Base-by-base conservation (phyloP, 345 rosid species). In the Trapa bicornis region DNA sequence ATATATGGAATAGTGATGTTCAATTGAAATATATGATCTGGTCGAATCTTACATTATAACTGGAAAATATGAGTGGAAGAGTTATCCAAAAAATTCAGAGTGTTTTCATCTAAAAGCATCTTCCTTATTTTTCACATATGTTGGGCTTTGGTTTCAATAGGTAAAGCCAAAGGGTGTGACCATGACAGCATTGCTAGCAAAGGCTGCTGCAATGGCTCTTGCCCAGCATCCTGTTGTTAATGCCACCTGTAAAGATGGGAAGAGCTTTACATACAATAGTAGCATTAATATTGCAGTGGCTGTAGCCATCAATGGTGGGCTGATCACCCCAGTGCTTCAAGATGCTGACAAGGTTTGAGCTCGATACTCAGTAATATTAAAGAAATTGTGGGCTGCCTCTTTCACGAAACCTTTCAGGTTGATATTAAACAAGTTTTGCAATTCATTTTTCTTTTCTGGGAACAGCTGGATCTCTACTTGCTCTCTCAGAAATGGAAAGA, bases 401-500 rank as follows among this genome's bases (percentile, higher is more conserved):
- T 6, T 61, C 22, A 35, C 68, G 65, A 66, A 42, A 2, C 15
- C 56, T 47, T 67, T 11, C 60, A 22, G n/a, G 22, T 8, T 41
- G 43, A 41, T 37, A 39, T 5, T 32, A 37, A 52, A 29, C 38
- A 72, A 48, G 43, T 43, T n/a, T 63, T 42, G 37, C 35, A 47
- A 29, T 32, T 15, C 47, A 47, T 37, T 60, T 5, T 38, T 67
- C 38, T 66, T 64, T 66, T 41, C 1, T 36, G n/a, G 66, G 62
- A 15, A 37, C 77, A 90, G 99, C 71, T 90, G 96, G 99, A 94
- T 76, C 82, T 90, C 38, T 94, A 88, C 73, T 78, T 88, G 61
- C 69, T 94, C 73, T 88, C 99, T 5, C 88, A 87, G 80, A 94
- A 86, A 80, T 90, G 97, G 97, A 94, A 90, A 81, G 99, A 90